Percentiles rank a stretch among this genome's conserved stretches.
Conservation (phyloP, 2,329 filamentous ascomycete genomes). For the Curvularia lunata region DNA sequence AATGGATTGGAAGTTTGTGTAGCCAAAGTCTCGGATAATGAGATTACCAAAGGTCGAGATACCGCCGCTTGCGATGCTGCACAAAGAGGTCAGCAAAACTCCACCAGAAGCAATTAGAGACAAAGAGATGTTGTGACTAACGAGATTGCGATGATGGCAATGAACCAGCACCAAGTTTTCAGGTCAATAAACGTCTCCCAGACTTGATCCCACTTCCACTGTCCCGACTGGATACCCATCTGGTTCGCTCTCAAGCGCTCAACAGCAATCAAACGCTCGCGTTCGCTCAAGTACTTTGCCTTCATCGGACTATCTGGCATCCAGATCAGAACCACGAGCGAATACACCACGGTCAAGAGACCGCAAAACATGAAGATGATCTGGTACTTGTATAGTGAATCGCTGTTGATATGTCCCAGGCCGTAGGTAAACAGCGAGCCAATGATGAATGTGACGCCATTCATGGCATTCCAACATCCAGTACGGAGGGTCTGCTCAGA, state of each 20-base stretch:
- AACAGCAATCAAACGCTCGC: conserved; percentile 27
- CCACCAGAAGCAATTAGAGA: conserved; percentile 41
- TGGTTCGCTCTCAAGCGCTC: conserved; percentile 31
- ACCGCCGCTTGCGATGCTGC: conserved; percentile 65
- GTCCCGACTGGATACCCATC: conserved; percentile 67
- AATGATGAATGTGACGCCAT: conserved; percentile 63
- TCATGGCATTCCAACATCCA: conserved; percentile 66
- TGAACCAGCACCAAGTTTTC: conserved; percentile 58
- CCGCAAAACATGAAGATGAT: conserved; percentile 56
- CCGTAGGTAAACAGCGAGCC: conserved; percentile 64
- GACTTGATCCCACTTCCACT: conserved; percentile 75
- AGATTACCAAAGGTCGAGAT: conserved; percentile 66
- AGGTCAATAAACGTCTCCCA: conserved; percentile 31
- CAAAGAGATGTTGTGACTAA: conserved; percentile 12
- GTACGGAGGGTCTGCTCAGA: conserved; percentile 63
- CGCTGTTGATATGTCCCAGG: conserved; percentile 61
- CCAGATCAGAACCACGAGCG: conserved; percentile 48
- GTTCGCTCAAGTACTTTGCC: conserved; percentile 35
- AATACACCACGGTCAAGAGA: conserved; percentile 54
- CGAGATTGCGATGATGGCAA: conserved; percentile 56
- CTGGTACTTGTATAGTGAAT: conserved; percentile 52
- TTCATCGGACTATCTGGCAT: conserved; percentile 55
- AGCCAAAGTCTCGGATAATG: conserved; percentile 63
- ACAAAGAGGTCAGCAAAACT: not conserved
- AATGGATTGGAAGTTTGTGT: conserved; percentile 61